phyloP scores from a whole-genome alignment of 1,284 basidiomycete genomes.

The Heterobasidion occidentale region DNA sequence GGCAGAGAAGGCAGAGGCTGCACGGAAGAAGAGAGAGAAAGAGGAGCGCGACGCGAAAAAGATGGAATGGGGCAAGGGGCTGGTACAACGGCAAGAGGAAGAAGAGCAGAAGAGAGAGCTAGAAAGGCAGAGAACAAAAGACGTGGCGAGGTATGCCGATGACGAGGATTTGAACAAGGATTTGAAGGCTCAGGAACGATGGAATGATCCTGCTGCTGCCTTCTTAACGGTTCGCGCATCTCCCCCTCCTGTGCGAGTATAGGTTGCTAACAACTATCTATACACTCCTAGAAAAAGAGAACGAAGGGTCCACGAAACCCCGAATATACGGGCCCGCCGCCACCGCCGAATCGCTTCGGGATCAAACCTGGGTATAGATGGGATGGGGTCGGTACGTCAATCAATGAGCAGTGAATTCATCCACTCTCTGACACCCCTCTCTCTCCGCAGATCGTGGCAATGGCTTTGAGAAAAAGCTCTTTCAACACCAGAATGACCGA shows the following conservation, averaged over 20 bases:
- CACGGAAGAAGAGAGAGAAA: slow-evolving; percentile 65
- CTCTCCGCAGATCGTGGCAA: slow-evolving; percentile 70
- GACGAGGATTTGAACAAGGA: slow-evolving; percentile 84
- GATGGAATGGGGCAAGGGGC: slow-evolving; percentile 95
- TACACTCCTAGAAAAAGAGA: slow-evolving; percentile 53
- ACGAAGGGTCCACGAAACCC: slow-evolving; percentile 73
- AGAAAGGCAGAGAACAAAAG: slow-evolving; percentile 56
- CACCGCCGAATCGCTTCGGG: slow-evolving; percentile 90
- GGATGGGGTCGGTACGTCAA: slow-evolving; percentile 85
- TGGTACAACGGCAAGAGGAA: slow-evolving; percentile 77
- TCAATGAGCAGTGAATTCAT: background rate
- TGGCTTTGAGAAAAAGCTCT: slow-evolving; percentile 91
- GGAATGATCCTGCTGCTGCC: slow-evolving; percentile 93
- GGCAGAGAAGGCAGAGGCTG: slow-evolving; percentile 76
- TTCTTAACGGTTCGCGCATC: slow-evolving; percentile 74
- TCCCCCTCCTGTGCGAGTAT: background rate
- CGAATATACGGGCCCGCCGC: slow-evolving; percentile 81
- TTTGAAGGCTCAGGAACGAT: slow-evolving; percentile 70
- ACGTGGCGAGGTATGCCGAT: slow-evolving; percentile 75
- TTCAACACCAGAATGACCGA: slow-evolving; percentile 74
- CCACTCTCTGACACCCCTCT: background rate
- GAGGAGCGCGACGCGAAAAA: slow-evolving; percentile 83
- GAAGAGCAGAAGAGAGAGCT: slow-evolving; percentile 59
- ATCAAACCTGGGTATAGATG: slow-evolving; percentile 94
- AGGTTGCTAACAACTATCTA: slow-evolving; percentile 1